Evolutionary conservation across 2,329 filamentous ascomycete genomes (phyloP).

Genomic region (Aspergillus vadensis): DNA sequence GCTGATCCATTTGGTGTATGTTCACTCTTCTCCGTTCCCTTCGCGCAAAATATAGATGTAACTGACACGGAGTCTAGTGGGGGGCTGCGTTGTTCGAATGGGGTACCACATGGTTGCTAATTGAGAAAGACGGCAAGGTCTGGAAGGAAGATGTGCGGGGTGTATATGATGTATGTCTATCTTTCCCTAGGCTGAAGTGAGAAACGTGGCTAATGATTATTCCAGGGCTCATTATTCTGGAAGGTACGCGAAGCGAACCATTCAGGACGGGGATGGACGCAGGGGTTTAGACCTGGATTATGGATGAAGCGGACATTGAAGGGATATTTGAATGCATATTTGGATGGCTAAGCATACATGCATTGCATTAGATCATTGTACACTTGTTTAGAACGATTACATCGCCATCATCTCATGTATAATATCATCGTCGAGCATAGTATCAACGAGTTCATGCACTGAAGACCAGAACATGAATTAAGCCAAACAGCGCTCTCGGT

Average conservation of each 20-base stretch:
- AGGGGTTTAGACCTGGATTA: constrained; percentile 11
- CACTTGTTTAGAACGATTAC: too few species aligned
- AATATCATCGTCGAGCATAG: too few species aligned
- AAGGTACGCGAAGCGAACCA: constrained; percentile 6
- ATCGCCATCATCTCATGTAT: too few species aligned
- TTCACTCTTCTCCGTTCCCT: background rate
- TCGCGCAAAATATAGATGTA: background rate
- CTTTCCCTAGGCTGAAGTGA: too few species aligned
- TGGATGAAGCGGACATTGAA: background rate
- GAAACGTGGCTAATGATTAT: background rate
- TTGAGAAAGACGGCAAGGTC: constrained; percentile 32
- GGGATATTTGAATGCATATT: background rate
- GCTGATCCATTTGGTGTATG: constrained; percentile 47
- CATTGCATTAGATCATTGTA: too few species aligned
- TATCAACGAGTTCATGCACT: too few species aligned
- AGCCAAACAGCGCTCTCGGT: background rate
- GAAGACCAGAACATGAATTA: background rate
- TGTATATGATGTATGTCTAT: constrained; percentile 41
- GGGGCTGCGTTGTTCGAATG: constrained; percentile 50
- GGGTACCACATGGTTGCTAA: constrained; percentile 32
- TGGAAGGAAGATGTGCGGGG: constrained; percentile 32
- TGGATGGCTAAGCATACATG: background rate
- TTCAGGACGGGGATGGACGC: constrained; percentile 4
- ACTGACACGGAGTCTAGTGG: constrained; percentile 29
- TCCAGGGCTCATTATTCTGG: constrained; percentile 15